These are phyloP conservation scores for Raddia distichophylla DNA, from an alignment of 176 grass and related monocot species.

Conservation along the genomic window DNA sequence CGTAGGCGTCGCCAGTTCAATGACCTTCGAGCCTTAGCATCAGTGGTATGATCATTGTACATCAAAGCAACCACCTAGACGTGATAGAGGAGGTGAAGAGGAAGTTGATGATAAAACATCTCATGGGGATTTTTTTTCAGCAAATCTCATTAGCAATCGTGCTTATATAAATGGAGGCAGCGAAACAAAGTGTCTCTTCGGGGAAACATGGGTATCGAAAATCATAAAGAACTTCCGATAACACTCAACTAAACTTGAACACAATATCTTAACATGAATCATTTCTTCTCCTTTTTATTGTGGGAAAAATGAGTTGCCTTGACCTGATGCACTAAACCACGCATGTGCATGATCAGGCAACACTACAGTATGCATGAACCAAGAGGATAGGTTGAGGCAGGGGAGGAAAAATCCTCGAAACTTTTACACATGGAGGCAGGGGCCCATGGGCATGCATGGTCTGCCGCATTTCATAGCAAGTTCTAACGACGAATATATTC, in stretches of 20 bases:
- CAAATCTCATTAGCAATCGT: too few relatives aligned
- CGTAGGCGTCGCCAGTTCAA: neutral
- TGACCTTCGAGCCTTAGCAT: neutral
- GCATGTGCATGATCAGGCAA: neutral
- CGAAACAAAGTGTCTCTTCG: too few relatives aligned
- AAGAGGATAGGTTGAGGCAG: neutral
- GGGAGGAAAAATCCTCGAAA: neutral
- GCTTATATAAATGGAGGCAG: too few relatives aligned
- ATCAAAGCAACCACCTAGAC: neutral
- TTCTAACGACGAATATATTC: slow-evolving; percentile 44
- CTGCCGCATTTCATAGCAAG: slow-evolving; percentile 5
- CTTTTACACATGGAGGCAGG: neutral
- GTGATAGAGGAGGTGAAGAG: neutral
- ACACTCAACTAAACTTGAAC: neutral
- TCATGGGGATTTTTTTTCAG: too few relatives aligned
- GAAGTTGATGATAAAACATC: neutral
- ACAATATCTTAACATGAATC: neutral
- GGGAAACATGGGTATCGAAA: too few relatives aligned
- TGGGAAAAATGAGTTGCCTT: neutral
- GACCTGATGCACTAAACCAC: neutral
- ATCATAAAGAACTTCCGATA: too few relatives aligned
- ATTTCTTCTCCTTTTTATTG: neutral
- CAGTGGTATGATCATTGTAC: neutral
- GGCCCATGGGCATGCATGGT: neutral
- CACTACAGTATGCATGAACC: neutral